Base-by-base conservation (phyloP, 2,329 filamentous ascomycete genomes). In the Microthyrium microscopicum region DNA sequence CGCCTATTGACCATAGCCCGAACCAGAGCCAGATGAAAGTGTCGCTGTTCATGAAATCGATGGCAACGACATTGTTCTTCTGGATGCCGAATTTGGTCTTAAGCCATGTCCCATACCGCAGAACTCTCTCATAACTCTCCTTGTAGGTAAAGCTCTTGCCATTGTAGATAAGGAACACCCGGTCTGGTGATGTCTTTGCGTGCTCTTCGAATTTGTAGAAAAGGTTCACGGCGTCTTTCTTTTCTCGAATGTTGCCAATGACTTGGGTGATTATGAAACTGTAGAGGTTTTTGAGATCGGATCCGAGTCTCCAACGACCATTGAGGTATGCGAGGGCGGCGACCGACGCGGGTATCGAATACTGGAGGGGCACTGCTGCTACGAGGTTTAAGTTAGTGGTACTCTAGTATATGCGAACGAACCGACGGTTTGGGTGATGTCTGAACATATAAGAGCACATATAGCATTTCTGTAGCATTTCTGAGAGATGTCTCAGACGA, bases 21-120 rank as follows among this genome's bases (percentile, higher is more conserved):
- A 85, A 61, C 64, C 75, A 70, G 6, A 91, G 41, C 49, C 85
- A 80, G 19, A 87, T 47, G 46, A 83, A 87, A 3, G 67, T 65
- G n/a, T 82, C 73, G 26, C 73, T 80, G 50, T 92, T 93, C 54
- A 78, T 75, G 43, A 81, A 79, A 51, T 89, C 68, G 44, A 92
- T 64, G 6, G 80, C 82, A 13, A 92, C 77, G 21, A 92, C 71
- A 33, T 91, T 80, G 28, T 69, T 70, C 18, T 72, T 68, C 43
- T 73, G 65, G 29, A 92, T 61, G 20, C 63, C 62, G 33, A 75
- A 65, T 7, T 57, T 64, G 2, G 66, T 64, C 50, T 73, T 74
- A 34, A 92, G 57, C 77, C 79, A 92, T 34, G 68, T 62, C 19
- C 79, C 82, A 47, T 85, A 81, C 38, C 73, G 73, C 26, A 91